Base-by-base conservation (phyloP, 441 rosid genomes). In the Bocquillonia castaneifolia region DNA sequence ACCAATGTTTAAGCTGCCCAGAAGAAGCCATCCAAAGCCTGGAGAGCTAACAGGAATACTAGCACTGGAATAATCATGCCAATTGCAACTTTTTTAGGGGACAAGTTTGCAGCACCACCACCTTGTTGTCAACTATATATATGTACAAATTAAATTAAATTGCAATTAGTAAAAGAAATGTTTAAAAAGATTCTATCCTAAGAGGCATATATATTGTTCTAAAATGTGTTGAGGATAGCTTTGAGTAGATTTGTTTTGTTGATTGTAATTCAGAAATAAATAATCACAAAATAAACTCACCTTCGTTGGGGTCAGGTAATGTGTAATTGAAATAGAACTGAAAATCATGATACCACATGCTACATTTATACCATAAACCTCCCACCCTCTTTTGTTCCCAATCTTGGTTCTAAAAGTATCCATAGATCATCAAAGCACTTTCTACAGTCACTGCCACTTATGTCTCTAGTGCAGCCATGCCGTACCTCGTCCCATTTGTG, bases 381-480 rank as follows among this genome's bases (percentile, higher is more conserved):
- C 84, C 85, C 84, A 67, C 6, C 66, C 78, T 76, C 74, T 76
- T 64, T 76, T 71, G 23, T 72, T 77, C 25, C 77, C 77, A 61
- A 76, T 45, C 6, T 44, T 64, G 0, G 73, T 70, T 65, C 76
- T 65, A 57, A 70, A 81, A 17, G 74, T 71, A 54, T 45, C 68
- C 82, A 55, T 32, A 65, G 63, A 51, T 23, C 26, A 51, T 64
- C 55, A 45, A 85, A 34, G 64, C 89, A 79, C 26, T 54, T 69
- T 3, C 76, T 45, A 39, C 81, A 62, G 17, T 79, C 77, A 9
- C 31, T 68, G 31, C 59, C 64, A 9, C 68, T 77, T 12, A 82
- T 63, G 56, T 76, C 89, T 53, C 81, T 74, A 20, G 61, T 72
- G 67, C 81, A 82, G 76, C 83, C 82, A 79, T 74, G 25, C 79